phyloP scores from a whole-genome alignment of 1,139 yeast genomes.

The Yamadazyma sp. region DNA sequence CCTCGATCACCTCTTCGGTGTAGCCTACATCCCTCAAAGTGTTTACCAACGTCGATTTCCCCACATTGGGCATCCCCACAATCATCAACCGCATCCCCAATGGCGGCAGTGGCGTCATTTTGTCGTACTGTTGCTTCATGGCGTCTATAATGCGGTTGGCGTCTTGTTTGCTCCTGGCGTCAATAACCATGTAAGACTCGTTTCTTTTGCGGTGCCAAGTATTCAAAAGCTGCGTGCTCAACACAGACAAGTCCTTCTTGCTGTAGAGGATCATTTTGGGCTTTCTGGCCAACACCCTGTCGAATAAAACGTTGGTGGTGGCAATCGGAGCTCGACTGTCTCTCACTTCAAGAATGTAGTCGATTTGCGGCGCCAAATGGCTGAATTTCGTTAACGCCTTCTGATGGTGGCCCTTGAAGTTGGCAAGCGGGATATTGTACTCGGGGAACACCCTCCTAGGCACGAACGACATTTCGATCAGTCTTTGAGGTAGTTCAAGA shows the following conservation, averaged over 20 bases:
- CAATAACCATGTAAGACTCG: constrained; percentile 60
- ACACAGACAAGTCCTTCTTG: constrained; percentile 55
- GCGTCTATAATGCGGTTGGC: constrained; percentile 50
- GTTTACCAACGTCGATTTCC: constrained; percentile 88
- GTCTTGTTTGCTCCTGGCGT: constrained; percentile 56
- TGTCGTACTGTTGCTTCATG: constrained; percentile 43
- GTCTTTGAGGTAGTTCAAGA: no score
- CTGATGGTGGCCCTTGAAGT: constrained; percentile 90
- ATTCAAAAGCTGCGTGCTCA: constrained; percentile 33
- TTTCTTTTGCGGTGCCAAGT: constrained; percentile 54
- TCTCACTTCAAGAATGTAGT: constrained; percentile 77
- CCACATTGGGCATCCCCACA: constrained; percentile 98
- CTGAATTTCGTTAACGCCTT: constrained; percentile 73
- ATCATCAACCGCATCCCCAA: constrained; percentile 75
- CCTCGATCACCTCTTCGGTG: constrained; percentile 12
- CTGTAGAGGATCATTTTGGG: constrained; percentile 66
- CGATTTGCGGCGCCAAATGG: constrained; percentile 75
- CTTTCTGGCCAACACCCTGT: constrained; percentile 59
- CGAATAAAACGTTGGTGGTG: constrained; percentile 79
- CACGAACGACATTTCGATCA: constrained; percentile 31
- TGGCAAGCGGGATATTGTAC: constrained; percentile 68
- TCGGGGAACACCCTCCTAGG: constrained; percentile 60
- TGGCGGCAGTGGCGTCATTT: constrained; percentile 70
- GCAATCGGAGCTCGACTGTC: constrained; percentile 89
- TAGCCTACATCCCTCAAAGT: constrained; percentile 61